Base-by-base conservation (phyloP, 345 rosid species). In the Sonneratia alba region DNA sequence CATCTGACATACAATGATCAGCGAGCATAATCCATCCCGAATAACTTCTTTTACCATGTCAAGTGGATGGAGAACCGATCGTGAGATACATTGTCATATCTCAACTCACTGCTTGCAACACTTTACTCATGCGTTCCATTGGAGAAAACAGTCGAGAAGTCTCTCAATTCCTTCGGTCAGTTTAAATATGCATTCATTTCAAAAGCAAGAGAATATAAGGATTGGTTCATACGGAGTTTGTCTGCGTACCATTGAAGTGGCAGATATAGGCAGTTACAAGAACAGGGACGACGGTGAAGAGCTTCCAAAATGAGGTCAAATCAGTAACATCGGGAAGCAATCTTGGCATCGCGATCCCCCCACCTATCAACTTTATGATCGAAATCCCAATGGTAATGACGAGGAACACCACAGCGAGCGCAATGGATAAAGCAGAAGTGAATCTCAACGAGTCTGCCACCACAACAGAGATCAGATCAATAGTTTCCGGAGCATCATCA, bases 271-370 rank as follows among this genome's bases (percentile, higher is more conserved):
- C 95, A 47, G 91, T 91, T 81, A 91, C 97, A 69, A 94, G 88
- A 73, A 94, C 91, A 6, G 97, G 98, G 66, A 87, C 97, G 12
- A 84, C 89, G 0, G 97, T 94, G 86, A 94, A 94, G 82, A 94
- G 84, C 22, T 82, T 89, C 87, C 88, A 85, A 74, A 88, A 77
- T 13, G 98, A 94, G 38, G 89, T 36, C 80, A 90, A 27, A 81
- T 92, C 88, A 19, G 88, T 75, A 63, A 94, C 72, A 73, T 85
- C 77, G 5, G 98, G 98, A 36, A 94, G 76, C 72, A 90, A 79
- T 79, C 86, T 94, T 11, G 97, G 98, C 97, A 85, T 85, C 81
- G 74, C 71, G 73, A 91, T 67, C 12, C 88, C 87, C 72, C 89
- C 93, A 70, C 67, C 76, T 27, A 83, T 57, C 82, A 88, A 64